Base-by-base conservation (phyloP, 192 early-diverging fungal species). In the Tieghemiomyces parasiticus region DNA sequence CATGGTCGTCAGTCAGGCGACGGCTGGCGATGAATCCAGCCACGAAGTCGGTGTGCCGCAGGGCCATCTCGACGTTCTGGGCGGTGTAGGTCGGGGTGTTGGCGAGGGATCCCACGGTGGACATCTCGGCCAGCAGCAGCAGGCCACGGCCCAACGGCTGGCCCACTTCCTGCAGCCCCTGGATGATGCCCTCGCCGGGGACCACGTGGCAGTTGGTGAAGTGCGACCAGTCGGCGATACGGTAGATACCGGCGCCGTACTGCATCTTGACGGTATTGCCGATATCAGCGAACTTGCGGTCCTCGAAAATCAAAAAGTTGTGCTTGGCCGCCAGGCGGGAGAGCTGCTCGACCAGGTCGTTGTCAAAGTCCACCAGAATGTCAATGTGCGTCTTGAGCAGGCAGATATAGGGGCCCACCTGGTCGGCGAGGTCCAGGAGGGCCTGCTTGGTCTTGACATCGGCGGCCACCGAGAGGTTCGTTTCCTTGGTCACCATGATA, bases 261-360 rank as follows among this genome's bases (percentile, higher is more conserved):
- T 99, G 96, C 46, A 80, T 77, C 69, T 93, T 91, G 65, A 97
- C 96, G 25, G 95, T 98, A 68, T 97, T 95, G 50, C 91, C 95
- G 69, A 97, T 97, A 66, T 97, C 95, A 52, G 93, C 93, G 77
- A 97, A 97, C 75, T 97, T 97, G 71, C 95, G 85, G 74, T 97
- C 94, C 67, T 98, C 94, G 68, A 97, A 97, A 64, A 99, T 96
- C 72, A 99, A 61, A 74, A 95, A 99, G 64, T 89, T 80, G 70
- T 97, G 93, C 68, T 89, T 86, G 38, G 78, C 72, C 19, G 88
- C 80, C 58, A 99, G 78, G 0, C 66, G 78, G 35, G 74, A 69
- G 28, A 99, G 82, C 64, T 82, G 74, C 9, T 65, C 72, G 22
- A 89, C 81, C 55, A 95, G 70, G 63, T 92, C 86, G 33, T 69